Percentiles rank a stretch among this genome's conserved stretches.
Conservation (phyloP, 768 basidiomycete species). For the Pleurotus citrinopileatus region DNA sequence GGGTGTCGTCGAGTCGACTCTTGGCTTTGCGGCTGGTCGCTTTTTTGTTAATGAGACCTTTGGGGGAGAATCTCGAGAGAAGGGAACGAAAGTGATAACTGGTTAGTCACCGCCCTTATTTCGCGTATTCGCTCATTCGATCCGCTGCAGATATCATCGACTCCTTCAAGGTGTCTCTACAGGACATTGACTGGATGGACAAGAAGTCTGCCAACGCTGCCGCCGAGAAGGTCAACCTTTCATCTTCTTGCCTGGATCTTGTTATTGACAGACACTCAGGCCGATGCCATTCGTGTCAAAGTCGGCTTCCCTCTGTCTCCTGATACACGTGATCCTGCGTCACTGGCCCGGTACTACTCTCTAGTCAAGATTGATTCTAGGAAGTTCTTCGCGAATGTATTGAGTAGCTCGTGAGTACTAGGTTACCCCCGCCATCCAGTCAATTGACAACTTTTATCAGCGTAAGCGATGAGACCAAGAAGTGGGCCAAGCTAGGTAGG, state of each 20-base stretch:
- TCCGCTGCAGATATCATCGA: constrained; percentile 63
- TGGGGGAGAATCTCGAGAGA: constrained; percentile 70
- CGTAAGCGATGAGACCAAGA: constrained; percentile 56
- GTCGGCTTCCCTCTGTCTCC: constrained; percentile 92
- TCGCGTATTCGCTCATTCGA: background rate
- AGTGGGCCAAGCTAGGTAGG: constrained; percentile 73
- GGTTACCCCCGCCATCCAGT: background rate
- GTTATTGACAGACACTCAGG: constrained; percentile 38
- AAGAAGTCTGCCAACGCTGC: constrained; percentile 76
- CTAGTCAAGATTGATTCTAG: constrained; percentile 60
- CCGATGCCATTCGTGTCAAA: constrained; percentile 81
- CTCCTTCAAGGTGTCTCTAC: constrained; percentile 78
- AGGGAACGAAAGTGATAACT: constrained; percentile 80
- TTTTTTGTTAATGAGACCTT: constrained; percentile 89
- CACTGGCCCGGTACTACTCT: constrained; percentile 73
- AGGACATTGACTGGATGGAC: constrained; percentile 90
- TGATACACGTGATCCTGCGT: constrained; percentile 66
- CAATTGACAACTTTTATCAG: constrained; percentile 28
- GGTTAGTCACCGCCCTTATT: constrained; percentile 33
- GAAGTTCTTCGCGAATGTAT: constrained; percentile 83
- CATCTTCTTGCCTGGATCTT: background rate
- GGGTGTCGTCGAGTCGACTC: constrained; percentile 59
- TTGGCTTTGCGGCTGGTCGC: constrained; percentile 89
- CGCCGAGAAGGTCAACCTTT: constrained; percentile 63
- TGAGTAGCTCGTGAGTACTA: constrained; percentile 51